These are phyloP conservation scores for Przewalskia tangutica DNA, from an alignment of 257 asterid genomes.

Conservation along the genomic window DNA sequence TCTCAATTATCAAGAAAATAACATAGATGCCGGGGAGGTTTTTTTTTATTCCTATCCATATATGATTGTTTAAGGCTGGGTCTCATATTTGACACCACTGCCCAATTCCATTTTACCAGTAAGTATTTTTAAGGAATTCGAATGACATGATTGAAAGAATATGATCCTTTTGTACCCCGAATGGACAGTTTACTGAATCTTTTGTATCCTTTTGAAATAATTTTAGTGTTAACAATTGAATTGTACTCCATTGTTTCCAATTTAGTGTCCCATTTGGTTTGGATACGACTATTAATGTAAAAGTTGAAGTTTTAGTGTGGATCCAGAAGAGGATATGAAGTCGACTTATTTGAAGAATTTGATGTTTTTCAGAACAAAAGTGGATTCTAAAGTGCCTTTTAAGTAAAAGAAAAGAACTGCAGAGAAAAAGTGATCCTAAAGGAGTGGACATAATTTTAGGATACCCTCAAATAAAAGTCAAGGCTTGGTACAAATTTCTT, in stretches of 20 bases:
- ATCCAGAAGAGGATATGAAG: background rate
- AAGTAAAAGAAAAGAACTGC: background rate
- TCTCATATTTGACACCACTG: background rate
- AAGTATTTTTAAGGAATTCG: background rate
- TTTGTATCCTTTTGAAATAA: background rate
- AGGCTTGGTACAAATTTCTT: too few relatives aligned
- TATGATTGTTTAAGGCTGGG: background rate
- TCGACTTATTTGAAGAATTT: background rate
- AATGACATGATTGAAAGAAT: background rate
- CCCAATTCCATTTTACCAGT: background rate
- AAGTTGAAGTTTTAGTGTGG: background rate
- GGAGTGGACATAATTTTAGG: background rate
- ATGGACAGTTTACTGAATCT: background rate
- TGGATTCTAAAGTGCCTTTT: background rate
- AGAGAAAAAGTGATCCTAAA: background rate
- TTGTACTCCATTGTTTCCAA: background rate
- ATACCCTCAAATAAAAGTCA: background rate
- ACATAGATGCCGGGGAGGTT: background rate
- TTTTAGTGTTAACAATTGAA: background rate
- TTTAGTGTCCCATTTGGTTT: background rate
- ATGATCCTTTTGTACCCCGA: background rate
- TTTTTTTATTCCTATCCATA: background rate
- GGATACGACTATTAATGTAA: background rate
- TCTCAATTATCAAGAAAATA: background rate
- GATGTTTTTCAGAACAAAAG: background rate